Conservation (phyloP, 257 asterid genomes). For the Buddleja alternifolia region DNA sequence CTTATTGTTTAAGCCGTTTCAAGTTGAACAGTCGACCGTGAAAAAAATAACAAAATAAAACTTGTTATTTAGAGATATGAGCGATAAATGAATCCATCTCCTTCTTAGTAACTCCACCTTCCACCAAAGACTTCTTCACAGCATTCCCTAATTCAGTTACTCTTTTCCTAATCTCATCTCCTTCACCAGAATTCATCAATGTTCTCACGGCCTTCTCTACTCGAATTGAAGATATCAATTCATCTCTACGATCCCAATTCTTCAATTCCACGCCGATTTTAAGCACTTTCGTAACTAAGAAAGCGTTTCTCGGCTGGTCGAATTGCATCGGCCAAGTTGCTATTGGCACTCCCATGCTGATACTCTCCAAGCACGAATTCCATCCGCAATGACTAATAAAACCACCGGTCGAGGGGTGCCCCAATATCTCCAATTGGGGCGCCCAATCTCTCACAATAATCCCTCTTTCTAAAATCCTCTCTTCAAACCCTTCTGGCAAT, state of each 20-base stretch:
- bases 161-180: constrained; percentile 47
- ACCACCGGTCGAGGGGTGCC: constrained; percentile 42
- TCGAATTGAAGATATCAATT: constrained; percentile 15
- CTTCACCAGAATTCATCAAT: constrained; percentile 55
- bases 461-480: constrained; percentile 37
- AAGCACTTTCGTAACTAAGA: constrained; percentile 35
- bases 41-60: too few species aligned
- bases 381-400: constrained; percentile 56
- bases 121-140: constrained; percentile 37
- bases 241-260: constrained; percentile 33
- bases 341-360: constrained; percentile 46
- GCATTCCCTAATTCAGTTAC: constrained; percentile 41
- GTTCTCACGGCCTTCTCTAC: constrained; percentile 37
- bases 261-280: constrained; percentile 31
- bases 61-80: constrained; percentile 44
- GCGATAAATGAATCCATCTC: constrained; percentile 56
- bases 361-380: constrained; percentile 55
- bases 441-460: constrained; percentile 46
- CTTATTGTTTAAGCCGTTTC: constrained; percentile 33
- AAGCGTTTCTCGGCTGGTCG: constrained; percentile 51
- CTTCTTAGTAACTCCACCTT: constrained; percentile 34
- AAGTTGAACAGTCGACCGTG: too few species aligned
- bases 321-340: constrained; percentile 62
- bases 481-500: constrained; percentile 41
- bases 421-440: constrained; percentile 43